Conservation (phyloP, 2,329 filamentous ascomycete species). For the Cladophialophora immunda region DNA sequence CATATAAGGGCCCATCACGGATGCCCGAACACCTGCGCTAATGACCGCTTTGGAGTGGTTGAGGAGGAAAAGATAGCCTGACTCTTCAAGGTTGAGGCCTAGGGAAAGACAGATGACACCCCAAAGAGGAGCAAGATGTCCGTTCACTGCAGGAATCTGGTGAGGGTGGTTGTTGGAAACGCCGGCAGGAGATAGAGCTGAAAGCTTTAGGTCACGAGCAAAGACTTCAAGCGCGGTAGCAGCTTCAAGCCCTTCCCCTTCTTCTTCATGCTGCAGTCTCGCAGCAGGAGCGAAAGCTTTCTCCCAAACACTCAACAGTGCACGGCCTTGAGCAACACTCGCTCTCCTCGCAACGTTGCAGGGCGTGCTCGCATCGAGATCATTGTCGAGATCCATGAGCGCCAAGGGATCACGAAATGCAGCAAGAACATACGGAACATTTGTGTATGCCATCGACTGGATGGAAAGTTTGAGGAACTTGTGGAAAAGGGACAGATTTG, state of each 20-base stretch:
- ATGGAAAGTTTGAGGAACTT: constrained; percentile 66
- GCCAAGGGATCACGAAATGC: constrained; percentile 60
- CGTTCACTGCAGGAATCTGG: constrained; percentile 48
- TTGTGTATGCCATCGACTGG: constrained; percentile 65
- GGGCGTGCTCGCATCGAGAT: constrained; percentile 69
- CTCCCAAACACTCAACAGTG: constrained; percentile 68
- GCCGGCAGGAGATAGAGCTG: constrained; percentile 43
- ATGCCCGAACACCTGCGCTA: constrained; percentile 69
- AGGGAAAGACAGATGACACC: constrained; percentile 64
- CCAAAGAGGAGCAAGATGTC: constrained; percentile 70
- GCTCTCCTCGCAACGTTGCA: constrained; percentile 70
- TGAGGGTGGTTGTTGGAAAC: constrained; percentile 26
- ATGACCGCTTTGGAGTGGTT: constrained; percentile 71
- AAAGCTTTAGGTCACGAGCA: constrained; percentile 49
- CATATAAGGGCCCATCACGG: constrained; percentile 72
- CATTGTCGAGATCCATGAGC: constrained; percentile 66
- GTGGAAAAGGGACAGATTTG: constrained; percentile 57
- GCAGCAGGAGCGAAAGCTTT: constrained; percentile 41
- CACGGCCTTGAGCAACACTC: constrained; percentile 67
- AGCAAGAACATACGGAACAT: constrained; percentile 67
- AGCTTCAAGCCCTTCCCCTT: constrained; percentile 34
- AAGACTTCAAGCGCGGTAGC: constrained; percentile 49
- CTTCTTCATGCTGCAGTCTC: constrained; percentile 14
- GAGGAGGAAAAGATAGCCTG: constrained; percentile 69
- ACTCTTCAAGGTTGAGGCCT: constrained; percentile 59